Evolutionary conservation across 306 rosid genomes (phyloP), one percentile per base, ranked within the genome.

Genomic region (Alnus rubra): DNA sequence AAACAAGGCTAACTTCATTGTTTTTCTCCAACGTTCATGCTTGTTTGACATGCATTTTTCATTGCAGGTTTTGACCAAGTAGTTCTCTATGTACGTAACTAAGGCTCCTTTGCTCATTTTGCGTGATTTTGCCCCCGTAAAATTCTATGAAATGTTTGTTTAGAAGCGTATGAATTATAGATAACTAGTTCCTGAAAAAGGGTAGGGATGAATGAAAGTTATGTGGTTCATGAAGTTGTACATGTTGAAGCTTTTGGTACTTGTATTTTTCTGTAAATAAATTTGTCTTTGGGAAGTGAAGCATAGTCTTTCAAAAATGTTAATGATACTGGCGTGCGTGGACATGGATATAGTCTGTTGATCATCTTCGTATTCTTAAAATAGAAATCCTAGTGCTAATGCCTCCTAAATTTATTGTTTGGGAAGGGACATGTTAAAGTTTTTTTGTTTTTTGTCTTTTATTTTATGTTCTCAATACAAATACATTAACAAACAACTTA

Each of bases 21-120:
- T 9, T 33, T 13, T 42, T 42, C 35, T 7, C 19, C 76, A 72
- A 12, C 11, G 23, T 52, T n/a, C 45, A 9, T 30, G 47, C 28
- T 35, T 52, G 71, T 74, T 52, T 77, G 76, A 67, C 76, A 31
- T 69, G 62, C 60, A 30, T 48, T 48, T 39, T 50, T 74, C 60
- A 42, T 53, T 74, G 69, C 53, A 55, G 81, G 74, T 81, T 77
- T 80, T 75, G 87, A 84, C 71, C 18, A 3, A 14, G 53, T 53
- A 42, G 80, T 73, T 72, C 14, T 81, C 28, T 82, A 75, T 58
- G 87, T 86, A 75, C 52, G 87, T 86, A 62, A 87, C 68, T 76
- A 69, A 79, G 69, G 49, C 72, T 79, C 50, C 23, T 19, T 53
- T 65, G 69, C 12, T 75, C 73, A 45, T 42, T 8, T 49, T 47